A percentile compares a stretch with the other conserved stretches of the same genome.
These are phyloP conservation scores for Onygena corvina DNA, from an alignment of 2,329 filamentous ascomycete species.

Conservation along the genomic window DNA sequence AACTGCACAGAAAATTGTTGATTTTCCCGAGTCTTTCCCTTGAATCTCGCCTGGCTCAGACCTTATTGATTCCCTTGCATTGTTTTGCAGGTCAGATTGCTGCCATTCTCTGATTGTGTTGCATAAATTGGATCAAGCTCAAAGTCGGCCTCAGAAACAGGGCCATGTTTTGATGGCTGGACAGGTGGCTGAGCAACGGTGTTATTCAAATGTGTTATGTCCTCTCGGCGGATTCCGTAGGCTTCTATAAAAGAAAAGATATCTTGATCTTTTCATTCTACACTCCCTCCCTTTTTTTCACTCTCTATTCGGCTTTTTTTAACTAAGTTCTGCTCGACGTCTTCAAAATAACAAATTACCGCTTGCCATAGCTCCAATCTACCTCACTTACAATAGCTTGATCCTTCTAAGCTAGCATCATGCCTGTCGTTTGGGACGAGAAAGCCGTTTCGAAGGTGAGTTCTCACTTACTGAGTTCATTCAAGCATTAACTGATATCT, in stretches of 20 bases:
- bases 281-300: neutral
- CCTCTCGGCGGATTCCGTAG: neutral
- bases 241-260: neutral
- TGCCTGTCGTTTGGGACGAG: slow-evolving; percentile 1
- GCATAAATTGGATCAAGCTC: neutral
- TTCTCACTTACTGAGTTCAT: neutral
- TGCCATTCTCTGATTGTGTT: neutral
- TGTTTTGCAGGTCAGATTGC: no score
- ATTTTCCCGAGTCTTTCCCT: no score
- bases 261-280: no score
- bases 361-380: neutral
- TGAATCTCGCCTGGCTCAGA: no score
- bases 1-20: no score
- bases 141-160: no score
- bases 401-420: neutral
- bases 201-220: neutral
- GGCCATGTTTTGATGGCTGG: neutral
- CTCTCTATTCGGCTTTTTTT: neutral
- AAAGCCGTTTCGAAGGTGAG: neutral
- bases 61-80: no score
- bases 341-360: neutral
- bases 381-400: neutral
- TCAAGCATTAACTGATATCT: neutral
- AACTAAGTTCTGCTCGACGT: neutral
- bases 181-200: neutral